A percentile compares a stretch with the other conserved stretches of the same genome.
These are phyloP conservation scores for Centella asiatica DNA, from an alignment of 129 eudicot species.

Conservation along the genomic window DNA sequence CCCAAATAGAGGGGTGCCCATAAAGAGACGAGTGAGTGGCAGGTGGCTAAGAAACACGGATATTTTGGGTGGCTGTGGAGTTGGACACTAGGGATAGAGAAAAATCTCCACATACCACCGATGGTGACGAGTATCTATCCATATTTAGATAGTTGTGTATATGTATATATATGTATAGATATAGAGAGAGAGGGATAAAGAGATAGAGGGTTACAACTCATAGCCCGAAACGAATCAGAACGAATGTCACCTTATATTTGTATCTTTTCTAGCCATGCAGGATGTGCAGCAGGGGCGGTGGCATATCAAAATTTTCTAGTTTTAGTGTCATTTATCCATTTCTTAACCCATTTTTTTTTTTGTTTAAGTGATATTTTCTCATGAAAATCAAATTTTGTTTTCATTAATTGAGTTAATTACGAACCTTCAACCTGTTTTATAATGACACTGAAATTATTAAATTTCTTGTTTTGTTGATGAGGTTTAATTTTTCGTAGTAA, in stretches of 20 bases:
- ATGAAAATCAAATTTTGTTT: too few relatives aligned
- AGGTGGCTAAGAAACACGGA: constrained; percentile 19
- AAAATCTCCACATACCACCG: constrained; percentile 9
- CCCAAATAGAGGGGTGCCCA: constrained; percentile 2
- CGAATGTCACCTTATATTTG: not conserved
- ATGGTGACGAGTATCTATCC: constrained; percentile 11
- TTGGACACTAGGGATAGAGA: constrained; percentile 12
- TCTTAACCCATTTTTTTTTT: too few relatives aligned
- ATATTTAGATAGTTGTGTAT: constrained; percentile 1
- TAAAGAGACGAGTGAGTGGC: constrained; percentile 20
- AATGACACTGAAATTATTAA: too few relatives aligned
- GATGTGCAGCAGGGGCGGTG: too few relatives aligned
- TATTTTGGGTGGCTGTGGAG: constrained; percentile 25
- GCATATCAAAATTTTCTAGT: too few relatives aligned
- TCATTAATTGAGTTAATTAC: too few relatives aligned
- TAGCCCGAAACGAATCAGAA: not conserved
- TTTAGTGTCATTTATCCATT: too few relatives aligned
- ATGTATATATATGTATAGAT: not conserved
- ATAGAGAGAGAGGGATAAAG: not conserved
- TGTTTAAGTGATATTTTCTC: too few relatives aligned
- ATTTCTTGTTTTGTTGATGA: too few relatives aligned
- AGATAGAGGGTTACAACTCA: constrained; percentile 16
- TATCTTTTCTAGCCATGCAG: constrained; percentile 30
- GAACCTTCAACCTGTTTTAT: too few relatives aligned
- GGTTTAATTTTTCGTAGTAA: too few relatives aligned